Conservation (phyloP, 2,329 filamentous ascomycete genomes). For the Xylariaceae sp. region DNA sequence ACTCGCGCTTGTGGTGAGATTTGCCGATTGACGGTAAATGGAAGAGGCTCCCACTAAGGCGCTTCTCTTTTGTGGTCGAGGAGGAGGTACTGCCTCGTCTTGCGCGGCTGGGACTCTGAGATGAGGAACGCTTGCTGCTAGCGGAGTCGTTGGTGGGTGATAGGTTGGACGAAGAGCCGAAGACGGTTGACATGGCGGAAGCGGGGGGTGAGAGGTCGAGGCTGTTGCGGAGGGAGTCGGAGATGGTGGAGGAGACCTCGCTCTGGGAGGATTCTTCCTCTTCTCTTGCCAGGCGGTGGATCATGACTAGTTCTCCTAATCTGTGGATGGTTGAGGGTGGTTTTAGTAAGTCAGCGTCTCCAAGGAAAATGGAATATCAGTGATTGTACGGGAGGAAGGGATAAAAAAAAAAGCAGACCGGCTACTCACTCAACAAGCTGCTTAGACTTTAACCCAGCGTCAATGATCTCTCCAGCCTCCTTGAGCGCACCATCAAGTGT, state of each 20-base stretch:
- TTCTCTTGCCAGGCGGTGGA: slow-evolving; percentile 44
- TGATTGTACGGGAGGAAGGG: not conserved
- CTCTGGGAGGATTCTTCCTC: slow-evolving; percentile 32
- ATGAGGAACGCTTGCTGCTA: slow-evolving; percentile 26
- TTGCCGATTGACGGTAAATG: slow-evolving; percentile 19
- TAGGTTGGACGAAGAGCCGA: too few species aligned
- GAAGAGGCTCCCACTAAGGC: slow-evolving; percentile 8
- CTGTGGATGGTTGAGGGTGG: slow-evolving; percentile 29
- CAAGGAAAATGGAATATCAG: not conserved
- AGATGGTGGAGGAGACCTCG: slow-evolving; percentile 27
- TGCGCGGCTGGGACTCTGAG: slow-evolving; percentile 31
- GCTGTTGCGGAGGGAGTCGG: slow-evolving; percentile 35
- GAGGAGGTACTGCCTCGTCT: slow-evolving; percentile 7
- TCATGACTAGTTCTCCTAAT: slow-evolving; percentile 73
- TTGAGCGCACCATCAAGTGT: slow-evolving; percentile 74
- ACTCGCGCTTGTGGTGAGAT: slow-evolving; percentile 29
- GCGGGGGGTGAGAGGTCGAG: slow-evolving; percentile 25
- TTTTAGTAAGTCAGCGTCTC: not conserved
- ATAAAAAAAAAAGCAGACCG: too few species aligned
- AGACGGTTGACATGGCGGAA: slow-evolving; percentile 41
- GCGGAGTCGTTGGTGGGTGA: slow-evolving; percentile 6
- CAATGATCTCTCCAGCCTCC: slow-evolving; percentile 83
- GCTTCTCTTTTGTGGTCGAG: not conserved
- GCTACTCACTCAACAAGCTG: slow-evolving; percentile 71
- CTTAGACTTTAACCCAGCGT: slow-evolving; percentile 66